A percentile compares a stretch with the other conserved stretches of the same genome.
These are phyloP conservation scores for Suillus weaverae DNA, from an alignment of 768 basidiomycete species.

Conservation along the genomic window DNA sequence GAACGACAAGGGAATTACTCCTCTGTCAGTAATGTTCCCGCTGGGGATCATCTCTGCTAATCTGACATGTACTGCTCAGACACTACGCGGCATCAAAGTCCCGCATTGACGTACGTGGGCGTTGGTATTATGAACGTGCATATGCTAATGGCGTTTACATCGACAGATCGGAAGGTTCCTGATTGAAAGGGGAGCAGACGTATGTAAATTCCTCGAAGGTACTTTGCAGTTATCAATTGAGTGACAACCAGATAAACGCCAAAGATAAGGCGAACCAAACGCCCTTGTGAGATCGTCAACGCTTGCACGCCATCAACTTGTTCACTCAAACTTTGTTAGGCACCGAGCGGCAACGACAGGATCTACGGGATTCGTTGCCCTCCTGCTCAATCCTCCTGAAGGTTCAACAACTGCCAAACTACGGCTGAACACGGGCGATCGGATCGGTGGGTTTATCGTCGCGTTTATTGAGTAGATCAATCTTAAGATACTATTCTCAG, in stretches of 20 bases:
- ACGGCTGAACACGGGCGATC: conserved; percentile 83
- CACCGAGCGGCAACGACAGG: conserved; percentile 98
- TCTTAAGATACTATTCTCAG: conserved; percentile 38
- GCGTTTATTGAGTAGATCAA: not conserved
- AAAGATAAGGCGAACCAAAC: conserved; percentile 92
- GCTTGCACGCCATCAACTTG: not conserved
- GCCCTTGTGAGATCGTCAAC: conserved; percentile 65
- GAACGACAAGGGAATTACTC: conserved; percentile 82
- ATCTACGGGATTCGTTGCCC: conserved; percentile 81
- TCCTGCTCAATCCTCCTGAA: conserved; percentile 84
- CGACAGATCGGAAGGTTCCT: conserved; percentile 83
- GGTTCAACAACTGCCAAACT: conserved; percentile 60
- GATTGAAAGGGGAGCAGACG: conserved; percentile 88
- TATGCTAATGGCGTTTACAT: conserved; percentile 28
- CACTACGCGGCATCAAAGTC: conserved; percentile 95
- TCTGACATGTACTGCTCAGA: conserved; percentile 38
- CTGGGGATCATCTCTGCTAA: not conserved
- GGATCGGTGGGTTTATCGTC: conserved; percentile 52
- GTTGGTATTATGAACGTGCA: conserved; percentile 26
- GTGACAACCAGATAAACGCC: conserved; percentile 75
- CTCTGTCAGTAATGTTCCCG: conserved; percentile 57
- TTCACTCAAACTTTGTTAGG: conserved; percentile 38
- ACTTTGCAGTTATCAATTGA: conserved; percentile 31
- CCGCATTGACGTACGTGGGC: conserved; percentile 64
- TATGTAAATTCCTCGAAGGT: conserved; percentile 46